Evolutionary conservation across 495 filamentous ascomycete genomes (phyloP), one percentile per base, ranked within the genome.

Genomic region (Cetradonia linearis): DNA sequence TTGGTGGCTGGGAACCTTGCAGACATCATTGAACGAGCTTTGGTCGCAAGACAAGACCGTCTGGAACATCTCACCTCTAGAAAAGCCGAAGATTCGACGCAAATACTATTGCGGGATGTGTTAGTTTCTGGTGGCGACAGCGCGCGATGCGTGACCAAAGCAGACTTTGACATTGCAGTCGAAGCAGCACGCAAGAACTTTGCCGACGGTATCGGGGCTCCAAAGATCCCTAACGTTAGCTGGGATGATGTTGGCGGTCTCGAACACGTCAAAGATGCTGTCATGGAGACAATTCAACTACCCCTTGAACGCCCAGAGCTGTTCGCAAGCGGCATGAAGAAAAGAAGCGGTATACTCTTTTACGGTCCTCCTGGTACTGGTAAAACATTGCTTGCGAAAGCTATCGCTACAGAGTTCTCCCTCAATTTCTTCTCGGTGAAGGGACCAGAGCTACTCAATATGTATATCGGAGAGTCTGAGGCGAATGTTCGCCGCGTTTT

Each of bases 341-440:
- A 97, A 74, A 87, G 93, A 42, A 93, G 88, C 60, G 93, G 93
- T 67, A 97, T 99, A 62, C 74, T 99, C 61, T 97, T 99, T 76
- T 97, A 99, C 67, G 93, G 93, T 0, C 94, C 94, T 9, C 93
- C 93, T 0, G 93, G 93, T 57, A 97, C 94, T 5, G 93, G 93
- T 36, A 99, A 99, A 74, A 99, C 93, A 0, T 75, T 99, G 27
- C 81, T 99, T 31, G 93, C 93, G 37, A 97, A 97, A 75, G 93
- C 93, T 42, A 97, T 99, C 67, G 93, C 93, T 1, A 97, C 94
- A 0, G 93, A 97, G 66, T 97, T 96, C 77, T 94, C 88, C 55
- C 81, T 99, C 68, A 99, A 99, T 65, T 99, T 99, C 79, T 97
- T 99, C 82, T 90, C 85, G 55, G 89, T 99, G 72, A 99, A 99